A percentile compares a stretch with the other conserved stretches of the same genome.
These are phyloP conservation scores for Ehretia macrophylla DNA, from an alignment of 257 asterid species.

Conservation along the genomic window DNA sequence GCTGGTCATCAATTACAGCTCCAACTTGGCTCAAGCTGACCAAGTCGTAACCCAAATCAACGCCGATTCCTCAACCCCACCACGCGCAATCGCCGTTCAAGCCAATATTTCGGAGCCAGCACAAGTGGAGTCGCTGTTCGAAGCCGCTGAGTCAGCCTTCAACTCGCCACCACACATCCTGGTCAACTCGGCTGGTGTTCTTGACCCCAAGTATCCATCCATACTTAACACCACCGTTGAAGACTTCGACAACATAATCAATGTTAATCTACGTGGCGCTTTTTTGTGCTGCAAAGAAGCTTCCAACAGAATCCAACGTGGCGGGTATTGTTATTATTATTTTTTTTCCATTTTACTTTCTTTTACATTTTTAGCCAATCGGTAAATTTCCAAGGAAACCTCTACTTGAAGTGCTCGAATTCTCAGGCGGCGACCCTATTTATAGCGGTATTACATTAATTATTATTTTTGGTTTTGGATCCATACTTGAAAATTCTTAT, in stretches of 20 bases:
- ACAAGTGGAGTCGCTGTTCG: conserved; percentile 58
- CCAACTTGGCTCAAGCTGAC: conserved; percentile 36
- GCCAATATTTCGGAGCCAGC: conserved; percentile 53
- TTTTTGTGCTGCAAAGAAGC: conserved; percentile 58
- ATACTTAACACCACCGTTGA: conserved; percentile 40
- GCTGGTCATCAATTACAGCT: conserved; percentile 46
- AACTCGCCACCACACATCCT: conserved; percentile 40
- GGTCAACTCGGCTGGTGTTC: conserved; percentile 54
- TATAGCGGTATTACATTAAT: too few relatives aligned
- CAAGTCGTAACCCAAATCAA: conserved; percentile 27
- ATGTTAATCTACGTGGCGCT: conserved; percentile 57
- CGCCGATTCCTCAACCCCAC: neutral
- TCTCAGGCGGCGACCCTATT: too few relatives aligned
- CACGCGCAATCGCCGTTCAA: conserved; percentile 41
- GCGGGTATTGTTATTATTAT: conserved; percentile 18
- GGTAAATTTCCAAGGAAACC: too few relatives aligned
- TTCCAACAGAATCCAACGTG: conserved; percentile 48
- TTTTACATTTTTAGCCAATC: too few relatives aligned
- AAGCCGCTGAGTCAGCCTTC: conserved; percentile 50
- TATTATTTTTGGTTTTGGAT: too few relatives aligned
- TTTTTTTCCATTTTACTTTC: too few relatives aligned
- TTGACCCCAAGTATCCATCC: conserved; percentile 47
- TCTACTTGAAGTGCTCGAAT: too few relatives aligned
- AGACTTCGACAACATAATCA: conserved; percentile 48
- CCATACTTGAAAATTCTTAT: too few relatives aligned